Conservation (phyloP, 208 protist genomes). For the Trypanosoma cruzi region DNA sequence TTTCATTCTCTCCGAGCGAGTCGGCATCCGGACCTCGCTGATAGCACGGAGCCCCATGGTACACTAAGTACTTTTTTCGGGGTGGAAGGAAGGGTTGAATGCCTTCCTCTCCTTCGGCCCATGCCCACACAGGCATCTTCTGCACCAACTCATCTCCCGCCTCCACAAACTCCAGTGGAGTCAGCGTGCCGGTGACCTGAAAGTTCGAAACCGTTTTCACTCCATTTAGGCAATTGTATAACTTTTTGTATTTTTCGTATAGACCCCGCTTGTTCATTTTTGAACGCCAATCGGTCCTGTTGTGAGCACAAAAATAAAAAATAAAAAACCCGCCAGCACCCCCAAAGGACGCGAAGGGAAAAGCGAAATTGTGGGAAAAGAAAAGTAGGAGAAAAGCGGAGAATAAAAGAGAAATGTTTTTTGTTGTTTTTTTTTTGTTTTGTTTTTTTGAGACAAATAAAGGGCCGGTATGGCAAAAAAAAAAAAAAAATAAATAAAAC, state of each 20-base stretch:
- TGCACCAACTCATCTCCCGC: conserved; percentile 95
- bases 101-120: conserved; percentile 83
- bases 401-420: too few relatives aligned
- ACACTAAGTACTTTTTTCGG: conserved; percentile 97
- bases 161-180: conserved; percentile 92
- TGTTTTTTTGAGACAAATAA: too few relatives aligned
- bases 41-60: conserved; percentile 53
- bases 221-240: conserved; percentile 52
- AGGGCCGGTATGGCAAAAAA: too few relatives aligned
- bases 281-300: not conserved
- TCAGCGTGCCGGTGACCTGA: conserved; percentile 61
- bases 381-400: too few relatives aligned
- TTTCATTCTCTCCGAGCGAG: conserved; percentile 9
- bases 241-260: conserved; percentile 63
- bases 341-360: too few relatives aligned
- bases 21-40: conserved; percentile 39
- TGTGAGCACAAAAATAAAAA: not conserved
- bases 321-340: too few relatives aligned
- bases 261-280: conserved; percentile 39
- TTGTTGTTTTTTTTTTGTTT: too few relatives aligned
- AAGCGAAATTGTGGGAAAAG: too few relatives aligned
- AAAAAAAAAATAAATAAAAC: too few relatives aligned
- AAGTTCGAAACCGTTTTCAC: conserved; percentile 57
- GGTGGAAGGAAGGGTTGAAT: conserved; percentile 88
- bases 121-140: conserved; percentile 97